phyloP scores from a whole-genome alignment of 106 monocot genomes.

The Dendrobium huoshanense region DNA sequence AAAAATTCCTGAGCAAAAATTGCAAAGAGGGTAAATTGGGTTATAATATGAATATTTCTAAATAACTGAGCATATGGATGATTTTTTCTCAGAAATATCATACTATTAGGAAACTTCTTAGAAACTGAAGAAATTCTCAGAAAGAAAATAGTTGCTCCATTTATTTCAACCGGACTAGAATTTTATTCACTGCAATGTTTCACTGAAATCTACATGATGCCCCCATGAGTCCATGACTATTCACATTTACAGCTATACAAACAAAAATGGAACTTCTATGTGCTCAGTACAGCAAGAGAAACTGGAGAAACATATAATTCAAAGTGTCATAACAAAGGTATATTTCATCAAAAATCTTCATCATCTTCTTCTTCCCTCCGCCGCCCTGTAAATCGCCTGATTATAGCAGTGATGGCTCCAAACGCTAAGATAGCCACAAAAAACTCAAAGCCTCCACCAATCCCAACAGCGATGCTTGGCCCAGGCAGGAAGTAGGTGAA shows the following conservation, averaged over 20 bases:
- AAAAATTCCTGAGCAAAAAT: no score
- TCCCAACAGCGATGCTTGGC: conserved; percentile 69
- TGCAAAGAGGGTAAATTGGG: no score
- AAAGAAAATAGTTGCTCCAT: no score
- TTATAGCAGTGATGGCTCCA: conserved; percentile 34
- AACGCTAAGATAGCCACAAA: conserved; percentile 54
- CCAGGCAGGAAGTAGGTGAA: conserved; percentile 84
- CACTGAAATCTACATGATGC: not conserved
- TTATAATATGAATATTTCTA: no score
- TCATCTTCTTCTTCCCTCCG: conserved; percentile 50
- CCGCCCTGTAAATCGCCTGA: conserved; percentile 39
- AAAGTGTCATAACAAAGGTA: not conserved
- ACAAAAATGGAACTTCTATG: not conserved
- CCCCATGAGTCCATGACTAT: no score
- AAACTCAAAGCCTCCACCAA: conserved; percentile 83
- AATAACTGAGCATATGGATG: no score
- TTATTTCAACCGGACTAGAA: no score
- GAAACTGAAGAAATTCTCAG: no score
- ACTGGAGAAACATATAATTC: not conserved
- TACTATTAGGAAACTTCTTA: no score
- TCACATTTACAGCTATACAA: not conserved
- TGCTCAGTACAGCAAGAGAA: not conserved
- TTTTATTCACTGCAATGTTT: not conserved
- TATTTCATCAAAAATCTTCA: conserved; percentile 8
- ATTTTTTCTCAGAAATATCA: no score